These are phyloP conservation scores for Neovahlkampfia damariscottae DNA, from an alignment of 78 protist species.

Conservation along the genomic window DNA sequence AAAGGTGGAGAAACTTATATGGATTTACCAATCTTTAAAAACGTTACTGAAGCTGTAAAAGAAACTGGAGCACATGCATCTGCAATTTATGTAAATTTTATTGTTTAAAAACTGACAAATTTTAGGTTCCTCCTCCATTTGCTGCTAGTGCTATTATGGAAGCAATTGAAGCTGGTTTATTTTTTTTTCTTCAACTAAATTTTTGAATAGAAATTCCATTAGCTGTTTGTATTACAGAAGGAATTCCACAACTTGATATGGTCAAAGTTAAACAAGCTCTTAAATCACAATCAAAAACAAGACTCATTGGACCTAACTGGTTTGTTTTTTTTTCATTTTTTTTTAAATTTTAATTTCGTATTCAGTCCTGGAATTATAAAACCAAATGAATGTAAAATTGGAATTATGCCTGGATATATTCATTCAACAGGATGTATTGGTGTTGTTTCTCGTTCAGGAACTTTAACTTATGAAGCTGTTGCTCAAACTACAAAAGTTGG, in stretches of 20 bases:
- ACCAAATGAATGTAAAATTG: constrained; percentile 98
- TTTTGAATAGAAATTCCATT: constrained; percentile 82
- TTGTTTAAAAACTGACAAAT: not conserved
- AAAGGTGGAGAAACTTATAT: constrained; percentile 84
- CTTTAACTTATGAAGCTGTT: constrained; percentile 98
- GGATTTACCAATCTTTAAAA: constrained; percentile 83
- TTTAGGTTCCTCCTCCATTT: constrained; percentile 59
- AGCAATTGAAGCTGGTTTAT: constrained; percentile 89
- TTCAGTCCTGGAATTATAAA: constrained; percentile 83
- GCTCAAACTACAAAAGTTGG: constrained; percentile 91
- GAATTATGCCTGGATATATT: constrained; percentile 99
- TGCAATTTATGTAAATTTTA: constrained; percentile 74
- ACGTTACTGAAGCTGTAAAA: constrained; percentile 73
- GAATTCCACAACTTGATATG: constrained; percentile 86
- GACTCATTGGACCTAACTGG: constrained; percentile 98
- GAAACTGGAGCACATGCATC: constrained; percentile 82
- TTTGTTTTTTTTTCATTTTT: too few relatives aligned
- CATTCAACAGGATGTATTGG: constrained; percentile 91
- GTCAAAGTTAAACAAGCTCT: constrained; percentile 21
- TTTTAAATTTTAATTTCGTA: too few relatives aligned
- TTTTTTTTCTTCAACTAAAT: too few relatives aligned
- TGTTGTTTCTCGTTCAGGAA: constrained; percentile 96
- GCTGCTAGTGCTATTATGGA: constrained; percentile 79
- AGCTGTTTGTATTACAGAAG: constrained; percentile 94
- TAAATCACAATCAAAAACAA: constrained; percentile 7